phyloP scores from a whole-genome alignment of 116 monocot species.

The Zostera marina region DNA sequence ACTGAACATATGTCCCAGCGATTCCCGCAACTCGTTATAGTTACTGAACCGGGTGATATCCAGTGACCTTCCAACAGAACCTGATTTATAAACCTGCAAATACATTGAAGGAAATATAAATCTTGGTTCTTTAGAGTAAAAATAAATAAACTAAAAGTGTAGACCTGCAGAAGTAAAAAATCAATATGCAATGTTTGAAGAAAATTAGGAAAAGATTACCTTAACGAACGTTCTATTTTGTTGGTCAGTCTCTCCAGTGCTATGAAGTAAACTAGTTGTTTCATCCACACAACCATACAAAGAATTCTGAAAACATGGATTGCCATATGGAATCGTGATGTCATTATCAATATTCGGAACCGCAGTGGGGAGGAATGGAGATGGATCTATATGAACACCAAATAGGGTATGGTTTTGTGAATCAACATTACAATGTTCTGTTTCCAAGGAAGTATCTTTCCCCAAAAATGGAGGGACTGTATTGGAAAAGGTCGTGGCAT shows the following conservation, averaged over 20 bases:
- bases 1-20: constrained; percentile 92
- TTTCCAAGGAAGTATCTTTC: constrained; percentile 46
- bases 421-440: constrained; percentile 38
- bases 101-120: constrained; percentile 3
- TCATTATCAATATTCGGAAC: constrained; percentile 36
- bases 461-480: constrained; percentile 37
- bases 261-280: constrained; percentile 59
- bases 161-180: not conserved
- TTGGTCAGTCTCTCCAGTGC: constrained; percentile 54
- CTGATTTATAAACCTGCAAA: constrained; percentile 81
- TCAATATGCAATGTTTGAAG: not conserved
- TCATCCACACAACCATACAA: constrained; percentile 66
- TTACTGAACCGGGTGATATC: constrained; percentile 93
- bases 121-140: not conserved
- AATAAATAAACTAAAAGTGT: not conserved
- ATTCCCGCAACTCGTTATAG: constrained; percentile 75
- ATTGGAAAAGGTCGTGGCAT: constrained; percentile 27
- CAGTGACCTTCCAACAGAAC: constrained; percentile 90
- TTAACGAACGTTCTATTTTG: constrained; percentile 70
- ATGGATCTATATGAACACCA: constrained; percentile 64
- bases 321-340: constrained; percentile 22
- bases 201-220: constrained; percentile 22
- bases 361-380: constrained; percentile 47
- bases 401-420: constrained; percentile 52
- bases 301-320: constrained; percentile 56